Evolutionary conservation across 345 rosid species (phyloP).

Genomic region (Arabis hirsuta): DNA sequence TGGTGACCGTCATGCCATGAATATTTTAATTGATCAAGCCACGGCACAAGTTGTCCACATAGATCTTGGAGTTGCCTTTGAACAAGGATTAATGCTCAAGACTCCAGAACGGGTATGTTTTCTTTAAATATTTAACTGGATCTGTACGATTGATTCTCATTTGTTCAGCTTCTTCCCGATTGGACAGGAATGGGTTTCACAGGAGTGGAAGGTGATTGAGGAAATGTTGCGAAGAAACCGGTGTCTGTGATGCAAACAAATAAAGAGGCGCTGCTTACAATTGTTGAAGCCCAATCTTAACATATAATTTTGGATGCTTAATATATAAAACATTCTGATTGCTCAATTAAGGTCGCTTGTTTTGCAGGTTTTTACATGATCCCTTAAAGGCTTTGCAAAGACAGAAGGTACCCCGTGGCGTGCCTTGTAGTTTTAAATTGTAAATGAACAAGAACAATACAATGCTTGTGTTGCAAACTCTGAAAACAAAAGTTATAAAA

Average conservation of each 20-base stretch:
- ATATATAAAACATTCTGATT: background rate
- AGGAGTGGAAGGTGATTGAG: slow-evolving; percentile 97
- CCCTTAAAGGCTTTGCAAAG: slow-evolving; percentile 98
- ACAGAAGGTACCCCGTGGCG: slow-evolving; percentile 83
- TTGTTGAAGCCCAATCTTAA: slow-evolving; percentile 66
- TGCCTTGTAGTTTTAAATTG: slow-evolving; percentile 6
- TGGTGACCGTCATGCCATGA: slow-evolving; percentile 95
- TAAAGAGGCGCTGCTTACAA: slow-evolving; percentile 94
- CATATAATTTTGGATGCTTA: background rate
- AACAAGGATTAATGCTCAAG: slow-evolving; percentile 97
- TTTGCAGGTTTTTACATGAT: slow-evolving; percentile 95
- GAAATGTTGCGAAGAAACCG: slow-evolving; percentile 97
- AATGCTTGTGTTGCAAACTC: slow-evolving; percentile 8
- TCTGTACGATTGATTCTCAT: slow-evolving; percentile 31
- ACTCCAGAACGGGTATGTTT: slow-evolving; percentile 88
- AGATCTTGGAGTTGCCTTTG: slow-evolving; percentile 99
- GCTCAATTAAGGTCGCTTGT: slow-evolving; percentile 30
- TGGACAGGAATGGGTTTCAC: slow-evolving; percentile 92
- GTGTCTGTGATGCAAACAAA: slow-evolving; percentile 92
- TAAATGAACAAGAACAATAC: slow-evolving; percentile 16
- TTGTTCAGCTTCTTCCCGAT: slow-evolving; percentile 18
- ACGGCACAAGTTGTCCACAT: slow-evolving; percentile 99
- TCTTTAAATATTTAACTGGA: slow-evolving; percentile 18
- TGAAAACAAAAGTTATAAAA: background rate
- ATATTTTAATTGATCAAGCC: slow-evolving; percentile 89